These are phyloP conservation scores for Ophiorrhiza pumila DNA, from an alignment of 257 asterid genomes.

Conservation along the genomic window DNA sequence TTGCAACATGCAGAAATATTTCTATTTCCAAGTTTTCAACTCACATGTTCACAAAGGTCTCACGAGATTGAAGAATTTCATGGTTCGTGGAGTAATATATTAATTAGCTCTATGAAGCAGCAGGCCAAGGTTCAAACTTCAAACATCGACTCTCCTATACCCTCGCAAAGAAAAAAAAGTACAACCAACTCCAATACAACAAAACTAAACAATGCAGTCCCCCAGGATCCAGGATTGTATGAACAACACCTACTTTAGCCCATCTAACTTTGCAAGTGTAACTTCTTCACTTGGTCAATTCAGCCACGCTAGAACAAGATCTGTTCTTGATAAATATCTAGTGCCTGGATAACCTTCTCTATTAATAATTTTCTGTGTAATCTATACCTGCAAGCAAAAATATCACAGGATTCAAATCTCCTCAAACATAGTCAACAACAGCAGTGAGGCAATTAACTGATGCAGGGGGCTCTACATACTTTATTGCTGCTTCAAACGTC, in stretches of 20 bases:
- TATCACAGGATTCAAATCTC: constrained; percentile 13
- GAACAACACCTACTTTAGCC: neutral
- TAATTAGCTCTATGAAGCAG: neutral
- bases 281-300: neutral
- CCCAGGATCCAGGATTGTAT: too few species aligned
- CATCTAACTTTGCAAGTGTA: neutral
- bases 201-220: too few species aligned
- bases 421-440: neutral
- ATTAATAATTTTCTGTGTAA: constrained; percentile 70
- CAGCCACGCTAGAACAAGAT: constrained; percentile 47
- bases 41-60: too few species aligned
- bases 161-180: neutral
- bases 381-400: constrained; percentile 63
- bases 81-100: too few species aligned
- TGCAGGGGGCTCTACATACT: constrained; percentile 39
- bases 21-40: too few species aligned
- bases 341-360: constrained; percentile 78
- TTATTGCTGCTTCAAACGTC: constrained; percentile 80
- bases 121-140: neutral
- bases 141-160: neutral
- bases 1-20: too few species aligned
- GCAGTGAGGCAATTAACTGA: constrained; percentile 3
- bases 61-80: neutral
- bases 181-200: too few species aligned
- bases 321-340: constrained; percentile 71